Conservation (phyloP, 192 early-diverging fungal species). For the Coemansia sp. region DNA sequence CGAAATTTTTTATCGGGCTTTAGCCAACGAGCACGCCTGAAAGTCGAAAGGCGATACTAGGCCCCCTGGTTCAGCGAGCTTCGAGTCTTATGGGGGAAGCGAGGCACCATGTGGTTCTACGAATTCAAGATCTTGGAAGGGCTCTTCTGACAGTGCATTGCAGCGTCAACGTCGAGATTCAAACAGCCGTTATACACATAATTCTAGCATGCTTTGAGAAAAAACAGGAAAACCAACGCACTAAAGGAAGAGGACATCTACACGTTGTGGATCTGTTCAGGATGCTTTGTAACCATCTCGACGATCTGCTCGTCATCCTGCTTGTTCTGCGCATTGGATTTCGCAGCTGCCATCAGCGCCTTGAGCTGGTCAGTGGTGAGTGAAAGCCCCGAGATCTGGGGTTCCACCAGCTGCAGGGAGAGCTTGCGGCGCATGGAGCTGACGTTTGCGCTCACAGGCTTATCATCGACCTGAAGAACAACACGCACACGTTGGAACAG, state of each 20-base stretch:
- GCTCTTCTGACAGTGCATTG: no score
- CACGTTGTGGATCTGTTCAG: constrained; percentile 34
- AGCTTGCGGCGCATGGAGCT: constrained; percentile 55
- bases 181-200: no score
- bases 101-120: no score
- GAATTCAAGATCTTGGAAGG: no score
- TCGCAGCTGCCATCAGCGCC: constrained; percentile 17
- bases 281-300: constrained; percentile 41
- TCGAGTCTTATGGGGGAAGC: not conserved
- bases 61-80: no score
- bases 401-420: constrained; percentile 35
- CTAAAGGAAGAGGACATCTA: not conserved
- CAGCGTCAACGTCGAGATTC: no score
- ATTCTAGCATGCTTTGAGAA: no score
- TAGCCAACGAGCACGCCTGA: no score
- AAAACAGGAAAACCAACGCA: not conserved
- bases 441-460: constrained; percentile 50
- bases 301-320: constrained; percentile 29
- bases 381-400: constrained; percentile 22
- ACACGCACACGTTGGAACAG: constrained; percentile 50
- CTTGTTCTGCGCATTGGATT: not conserved
- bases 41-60: no score
- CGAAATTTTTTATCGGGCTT: not conserved
- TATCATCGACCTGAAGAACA: constrained; percentile 47
- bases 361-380: constrained; percentile 26